These are phyloP conservation scores for Geotrichum fermentans DNA, from an alignment of 1,139 yeast species.

Conservation along the genomic window DNA sequence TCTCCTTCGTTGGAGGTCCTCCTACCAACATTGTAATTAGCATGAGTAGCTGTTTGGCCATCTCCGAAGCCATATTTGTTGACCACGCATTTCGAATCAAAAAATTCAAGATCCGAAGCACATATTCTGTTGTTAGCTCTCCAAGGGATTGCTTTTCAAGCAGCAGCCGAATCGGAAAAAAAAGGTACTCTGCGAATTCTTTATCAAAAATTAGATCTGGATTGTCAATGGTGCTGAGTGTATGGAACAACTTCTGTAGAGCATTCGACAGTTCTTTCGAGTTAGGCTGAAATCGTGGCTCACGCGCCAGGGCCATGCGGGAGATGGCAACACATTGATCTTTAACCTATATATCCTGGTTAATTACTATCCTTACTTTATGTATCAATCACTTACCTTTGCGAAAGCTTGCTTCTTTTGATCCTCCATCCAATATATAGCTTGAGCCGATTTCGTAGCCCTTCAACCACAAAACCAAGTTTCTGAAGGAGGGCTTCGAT, in stretches of 20 bases:
- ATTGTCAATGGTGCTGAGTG: constrained; percentile 21
- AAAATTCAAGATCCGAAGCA: constrained; percentile 42
- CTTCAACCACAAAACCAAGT: too few species aligned
- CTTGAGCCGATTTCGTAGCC: too few species aligned
- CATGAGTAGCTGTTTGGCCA: constrained; percentile 50
- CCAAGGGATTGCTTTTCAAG: constrained; percentile 43
- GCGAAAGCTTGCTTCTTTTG: constrained; percentile 9
- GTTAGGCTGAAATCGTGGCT: constrained; percentile 34
- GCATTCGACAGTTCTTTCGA: constrained; percentile 34
- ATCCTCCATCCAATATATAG: neutral
- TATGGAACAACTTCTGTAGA: constrained; percentile 25
- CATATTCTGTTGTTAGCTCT: constrained; percentile 43
- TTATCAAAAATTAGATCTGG: constrained; percentile 33
- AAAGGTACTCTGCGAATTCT: constrained; percentile 56
- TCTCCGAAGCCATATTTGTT: constrained; percentile 38
- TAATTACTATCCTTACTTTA: neutral
- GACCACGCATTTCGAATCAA: constrained; percentile 49
- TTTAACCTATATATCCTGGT: constrained; percentile 16
- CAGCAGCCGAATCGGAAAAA: constrained; percentile 54
- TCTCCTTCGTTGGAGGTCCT: constrained; percentile 37
- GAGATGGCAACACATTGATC: constrained; percentile 42
- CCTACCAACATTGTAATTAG: constrained; percentile 47
- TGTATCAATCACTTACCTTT: neutral
- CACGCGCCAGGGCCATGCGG: constrained; percentile 41
- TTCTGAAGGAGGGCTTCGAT: too few species aligned